Conservation (phyloP, 768 basidiomycete species). For the Calocybe gangraenosa region DNA sequence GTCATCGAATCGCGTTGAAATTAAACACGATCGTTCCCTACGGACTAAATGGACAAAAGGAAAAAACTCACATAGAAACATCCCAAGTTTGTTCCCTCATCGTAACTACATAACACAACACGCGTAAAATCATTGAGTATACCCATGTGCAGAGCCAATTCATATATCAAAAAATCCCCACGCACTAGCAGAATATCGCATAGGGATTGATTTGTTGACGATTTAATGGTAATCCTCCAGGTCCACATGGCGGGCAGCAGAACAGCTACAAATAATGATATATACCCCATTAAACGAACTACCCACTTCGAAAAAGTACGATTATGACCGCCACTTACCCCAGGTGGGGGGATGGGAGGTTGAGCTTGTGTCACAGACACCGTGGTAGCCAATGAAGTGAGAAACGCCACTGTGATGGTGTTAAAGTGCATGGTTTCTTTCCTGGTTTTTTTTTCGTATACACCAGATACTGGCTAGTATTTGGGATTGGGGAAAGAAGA, state of each 20-base stretch:
- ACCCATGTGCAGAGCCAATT: not conserved
- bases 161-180: not conserved
- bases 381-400: not conserved
- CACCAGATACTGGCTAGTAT: too few relatives aligned
- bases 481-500: too few relatives aligned
- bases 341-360: constrained; percentile 6
- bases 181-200: constrained; percentile 18
- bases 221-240: constrained; percentile 12
- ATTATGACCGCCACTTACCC: not conserved
- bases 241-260: constrained; percentile 16
- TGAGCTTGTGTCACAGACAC: constrained; percentile 2
- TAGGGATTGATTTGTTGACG: constrained; percentile 16
- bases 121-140: not conserved
- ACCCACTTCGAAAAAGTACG: too few relatives aligned
- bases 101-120: constrained; percentile 5
- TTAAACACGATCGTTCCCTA: too few relatives aligned
- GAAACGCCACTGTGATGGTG: not conserved
- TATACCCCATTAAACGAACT: too few relatives aligned
- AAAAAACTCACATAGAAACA: constrained; percentile 18
- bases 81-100: constrained; percentile 7
- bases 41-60: too few relatives aligned
- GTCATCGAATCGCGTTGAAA: not conserved
- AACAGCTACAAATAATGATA: constrained; percentile 12
- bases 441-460: too few relatives aligned
- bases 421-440: not conserved